Base-by-base conservation (phyloP, 1,139 yeast genomes). In the Pichia sp. region DNA sequence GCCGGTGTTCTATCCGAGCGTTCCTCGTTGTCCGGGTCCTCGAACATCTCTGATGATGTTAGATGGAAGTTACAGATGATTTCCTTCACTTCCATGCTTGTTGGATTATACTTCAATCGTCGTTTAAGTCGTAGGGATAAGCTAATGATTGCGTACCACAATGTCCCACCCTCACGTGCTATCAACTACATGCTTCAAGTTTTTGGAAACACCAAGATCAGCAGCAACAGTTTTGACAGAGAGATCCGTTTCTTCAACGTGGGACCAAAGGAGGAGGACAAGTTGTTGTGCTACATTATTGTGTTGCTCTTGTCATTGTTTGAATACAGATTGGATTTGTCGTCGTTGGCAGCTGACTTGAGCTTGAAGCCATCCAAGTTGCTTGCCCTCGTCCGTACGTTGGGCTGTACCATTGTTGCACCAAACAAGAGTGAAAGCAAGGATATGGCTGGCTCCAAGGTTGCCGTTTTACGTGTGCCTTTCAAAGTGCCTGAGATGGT, bases 231-330 rank as follows among this genome's bases (percentile, higher is more conserved):
- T 49, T 69, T 79, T 36, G 82, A 82, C 66, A 84, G 80, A 69
- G 76, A 90, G 26, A 88, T 85, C 60, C 80, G 85, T 65, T 79
- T 86, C 15, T 90, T 80, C 68, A 75, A 80, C 58, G 81, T 93
- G 59, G 97, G 93, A 67, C 96, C 98, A 45, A 85, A 82, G 62
- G 81, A 83, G 66, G 96, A 90, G 70, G 96, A 90, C 72, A 90
- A 87, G 71, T 75, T 93, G 51, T 75, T 93, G 61, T 87, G 97
- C 70, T 87, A 83, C 71, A 75, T 90, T 53, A 74, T 93, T 59
- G 87, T 87, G 7, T 71, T 87, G 50, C 76, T 88, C 51, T 74
- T 95, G 68, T 92, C 87, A 68, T 76, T 92, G 56, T 90, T 89
- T 67, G 83, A 81, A 61, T 93, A 83, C 72, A 74, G 81, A 59